Evolutionary conservation across 2,329 filamentous ascomycete species (phyloP), one percentile per base, ranked within the genome.

Genomic region (Colletotrichum sp.): DNA sequence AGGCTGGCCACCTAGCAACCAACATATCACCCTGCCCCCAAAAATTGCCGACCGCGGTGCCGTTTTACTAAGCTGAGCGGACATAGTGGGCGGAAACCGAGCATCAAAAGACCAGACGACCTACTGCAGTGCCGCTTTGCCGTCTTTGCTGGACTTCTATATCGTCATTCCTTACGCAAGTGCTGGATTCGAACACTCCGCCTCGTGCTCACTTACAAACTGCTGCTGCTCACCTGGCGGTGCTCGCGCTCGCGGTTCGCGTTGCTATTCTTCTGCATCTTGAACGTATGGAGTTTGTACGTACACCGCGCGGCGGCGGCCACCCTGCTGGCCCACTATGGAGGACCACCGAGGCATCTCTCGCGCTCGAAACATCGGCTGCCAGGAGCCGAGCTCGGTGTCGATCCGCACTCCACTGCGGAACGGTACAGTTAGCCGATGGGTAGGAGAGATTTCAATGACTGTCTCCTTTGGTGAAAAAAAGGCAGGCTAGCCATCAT

Each of bases 321-420:
- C 21, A 44, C 15, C 9, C 32, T 8, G n/a, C 18, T 39, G 64
- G 44, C 28, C 59, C 64, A 69, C 49, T 28, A 15, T 34, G 36
- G 36, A 52, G 12, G 44, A 34, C 72, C n/a, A 69, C 68, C 72
- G 68, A 75, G 72, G 68, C 62, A 72, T 62, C 62, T 76, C 71
- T 70, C 59, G 44, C 57, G 36, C 39, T 73, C 70, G 69, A 75
- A 75, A 60, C 74, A 74, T 73, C 49, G 70, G 74, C 44, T 52
- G n/a, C 49, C 64, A 57, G 65, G 44, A 66, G 70, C 74, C 74
- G 74, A 76, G 65, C 70, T 72, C 74, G 64, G 74, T 69, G 49
- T 73, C 70, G 74, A 76, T 76, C 74, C 70, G 59, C 70, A 69
- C 74, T 74, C 74, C 70, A 76, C 70, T 60, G 64, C 70, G 59